A percentile compares a stretch with the other conserved stretches of the same genome.
Evolutionary conservation across 768 basidiomycete species (phyloP).

Genomic region (Boletus huronensis): DNA sequence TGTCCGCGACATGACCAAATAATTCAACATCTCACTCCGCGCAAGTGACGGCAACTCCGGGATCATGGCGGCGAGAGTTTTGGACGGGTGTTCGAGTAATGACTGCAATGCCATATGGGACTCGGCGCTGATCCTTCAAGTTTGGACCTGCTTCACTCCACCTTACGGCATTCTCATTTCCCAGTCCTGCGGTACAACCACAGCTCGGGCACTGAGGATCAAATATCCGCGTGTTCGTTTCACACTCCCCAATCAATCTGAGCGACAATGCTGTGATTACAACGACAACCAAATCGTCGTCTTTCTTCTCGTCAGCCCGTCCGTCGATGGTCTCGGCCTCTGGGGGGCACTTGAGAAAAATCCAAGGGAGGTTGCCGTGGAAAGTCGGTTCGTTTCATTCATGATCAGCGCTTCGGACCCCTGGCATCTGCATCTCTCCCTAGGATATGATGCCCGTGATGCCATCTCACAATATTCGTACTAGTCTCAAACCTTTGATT

Average conservation of each 20-base stretch:
- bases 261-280: not conserved
- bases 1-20: slow-evolving; percentile 20
- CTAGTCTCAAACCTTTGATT: not conserved
- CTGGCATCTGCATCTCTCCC: slow-evolving; percentile 5
- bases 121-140: slow-evolving; percentile 1
- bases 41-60: slow-evolving; percentile 4
- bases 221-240: not conserved
- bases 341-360: not conserved
- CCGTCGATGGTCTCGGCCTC: not conserved
- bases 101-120: not conserved
- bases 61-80: not conserved
- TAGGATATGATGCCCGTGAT: slow-evolving; percentile 9
- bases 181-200: not conserved
- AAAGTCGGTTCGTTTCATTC: slow-evolving; percentile 4
- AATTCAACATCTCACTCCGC: slow-evolving; percentile 7
- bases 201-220: not conserved
- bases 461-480: not conserved
- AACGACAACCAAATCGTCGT: not conserved
- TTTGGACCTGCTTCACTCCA: slow-evolving; percentile 1
- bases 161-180: slow-evolving; percentile 14
- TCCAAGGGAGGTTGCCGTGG: not conserved
- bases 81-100: not conserved
- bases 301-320: not conserved
- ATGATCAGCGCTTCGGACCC: slow-evolving; percentile 24
- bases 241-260: not conserved